These are phyloP conservation scores for Isoetes engelmannii DNA, from an alignment of 83 land plant genomes.

Conservation along the genomic window DNA sequence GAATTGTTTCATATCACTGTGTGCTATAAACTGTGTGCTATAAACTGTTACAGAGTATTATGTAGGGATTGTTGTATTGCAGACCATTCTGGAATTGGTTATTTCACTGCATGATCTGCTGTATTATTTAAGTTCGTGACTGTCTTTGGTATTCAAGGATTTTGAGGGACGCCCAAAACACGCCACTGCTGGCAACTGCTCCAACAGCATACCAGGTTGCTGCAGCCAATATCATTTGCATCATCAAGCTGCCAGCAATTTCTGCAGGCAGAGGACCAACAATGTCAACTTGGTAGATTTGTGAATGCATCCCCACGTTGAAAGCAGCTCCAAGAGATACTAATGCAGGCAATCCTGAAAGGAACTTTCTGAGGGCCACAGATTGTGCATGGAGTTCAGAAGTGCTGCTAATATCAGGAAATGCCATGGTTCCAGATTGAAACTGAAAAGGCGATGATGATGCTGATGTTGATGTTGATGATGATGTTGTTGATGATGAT, in stretches of 20 bases:
- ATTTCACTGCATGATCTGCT: too few species aligned
- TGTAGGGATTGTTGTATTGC: too few species aligned
- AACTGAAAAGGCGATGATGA: background rate
- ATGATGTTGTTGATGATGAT: too few species aligned
- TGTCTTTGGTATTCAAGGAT: too few species aligned
- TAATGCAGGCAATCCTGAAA: slow-evolving; percentile 9
- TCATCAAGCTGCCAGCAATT: slow-evolving; percentile 8
- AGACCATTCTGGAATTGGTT: too few species aligned
- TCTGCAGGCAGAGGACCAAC: slow-evolving; percentile 22
- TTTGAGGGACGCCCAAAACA: too few species aligned
- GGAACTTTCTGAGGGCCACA: slow-evolving; percentile 6
- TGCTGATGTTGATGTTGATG: background rate
- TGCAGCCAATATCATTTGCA: slow-evolving; percentile 25
- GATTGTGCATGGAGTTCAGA: slow-evolving; percentile 5
- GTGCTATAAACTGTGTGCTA: too few species aligned
- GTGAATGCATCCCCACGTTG: slow-evolving; percentile 14
- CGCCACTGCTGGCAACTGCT: slow-evolving; percentile 12
- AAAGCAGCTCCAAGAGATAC: slow-evolving; percentile 19
- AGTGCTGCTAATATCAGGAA: background rate
- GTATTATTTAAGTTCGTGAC: too few species aligned
- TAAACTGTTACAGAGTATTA: too few species aligned
- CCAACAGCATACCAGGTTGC: slow-evolving; percentile 23
- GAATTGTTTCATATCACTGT: too few species aligned
- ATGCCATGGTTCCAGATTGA: too few species aligned
- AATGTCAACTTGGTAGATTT: background rate